These are phyloP conservation scores for Fusarium sarcochroum DNA, from an alignment of 2,329 filamentous ascomycete species.

Conservation along the genomic window DNA sequence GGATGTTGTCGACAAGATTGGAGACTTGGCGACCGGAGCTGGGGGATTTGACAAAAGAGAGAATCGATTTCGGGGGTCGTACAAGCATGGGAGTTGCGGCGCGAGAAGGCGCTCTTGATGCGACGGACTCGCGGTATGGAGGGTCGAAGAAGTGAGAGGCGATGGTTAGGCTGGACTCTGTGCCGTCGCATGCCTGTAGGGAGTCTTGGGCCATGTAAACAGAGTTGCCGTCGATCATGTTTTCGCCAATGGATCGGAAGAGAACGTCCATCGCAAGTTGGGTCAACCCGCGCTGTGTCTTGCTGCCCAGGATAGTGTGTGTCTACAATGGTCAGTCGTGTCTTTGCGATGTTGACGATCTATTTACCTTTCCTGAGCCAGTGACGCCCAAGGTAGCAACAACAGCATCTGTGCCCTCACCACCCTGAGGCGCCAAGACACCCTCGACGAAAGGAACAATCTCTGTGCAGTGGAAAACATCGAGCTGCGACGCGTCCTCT, in stretches of 20 bases:
- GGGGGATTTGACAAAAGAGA: slow-evolving; percentile 50
- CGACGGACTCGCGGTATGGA: slow-evolving; percentile 76
- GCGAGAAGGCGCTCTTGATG: slow-evolving; percentile 72
- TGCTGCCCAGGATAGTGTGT: slow-evolving; percentile 94
- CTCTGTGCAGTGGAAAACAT: slow-evolving; percentile 86
- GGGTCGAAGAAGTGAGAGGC: slow-evolving; percentile 84
- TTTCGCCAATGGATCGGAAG: slow-evolving; percentile 83
- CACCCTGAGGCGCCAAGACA: slow-evolving; percentile 79
- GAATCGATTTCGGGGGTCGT: slow-evolving; percentile 60
- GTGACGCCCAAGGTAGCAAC: slow-evolving; percentile 94
- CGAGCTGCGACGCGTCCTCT: slow-evolving; percentile 85
- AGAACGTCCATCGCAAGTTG: slow-evolving; percentile 92
- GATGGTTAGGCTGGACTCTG: slow-evolving; percentile 82
- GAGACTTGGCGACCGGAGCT: slow-evolving; percentile 38
- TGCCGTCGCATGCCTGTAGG: slow-evolving; percentile 81
- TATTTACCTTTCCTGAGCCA: slow-evolving; percentile 89
- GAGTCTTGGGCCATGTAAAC: slow-evolving; percentile 78
- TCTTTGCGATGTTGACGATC: slow-evolving; percentile 23
- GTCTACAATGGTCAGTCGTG: slow-evolving; percentile 68
- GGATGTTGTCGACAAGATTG: slow-evolving; percentile 38
- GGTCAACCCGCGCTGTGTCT: slow-evolving; percentile 87
- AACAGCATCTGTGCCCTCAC: slow-evolving; percentile 88
- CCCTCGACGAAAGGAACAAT: slow-evolving; percentile 83
- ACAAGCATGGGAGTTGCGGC: slow-evolving; percentile 79
- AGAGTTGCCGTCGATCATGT: slow-evolving; percentile 74